Evolutionary conservation across 108 stramenopile genomes (phyloP), one percentile per base, ranked within the genome.

Genomic region (Hondaea fermentalgiana): DNA sequence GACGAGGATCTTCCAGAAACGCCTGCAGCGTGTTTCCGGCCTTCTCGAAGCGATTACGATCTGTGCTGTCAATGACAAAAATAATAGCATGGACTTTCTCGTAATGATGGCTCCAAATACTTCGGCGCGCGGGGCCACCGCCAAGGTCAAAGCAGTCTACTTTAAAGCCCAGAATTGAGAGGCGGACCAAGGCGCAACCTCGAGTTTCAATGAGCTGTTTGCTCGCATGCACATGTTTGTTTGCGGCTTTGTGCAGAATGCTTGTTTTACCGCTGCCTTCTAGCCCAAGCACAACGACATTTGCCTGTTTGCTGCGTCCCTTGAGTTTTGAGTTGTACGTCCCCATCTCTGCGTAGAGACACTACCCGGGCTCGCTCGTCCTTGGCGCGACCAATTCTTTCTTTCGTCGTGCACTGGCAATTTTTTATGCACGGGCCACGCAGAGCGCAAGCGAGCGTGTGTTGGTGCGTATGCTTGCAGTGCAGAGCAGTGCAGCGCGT

Each of bases 41-140:
- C 72, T 72, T 25, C 2, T 88, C 88, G 23, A 88, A 29, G 23
- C 10, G 60, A 35, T 57, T 28, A 5, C 21, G 53, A 25, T 64
- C 88, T 5, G 88, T 19, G 53, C 51, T 49, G 69, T 88, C 88
- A 5, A 88, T 25, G 8, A 88, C 88, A 72, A 88, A 88, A 0
- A 88, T 44, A 25, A 88, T 44, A 28, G 69, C 64, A 6, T 88
- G 69, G 12, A 25, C 88, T 57, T 47, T 57, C 12, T 23, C 72
- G 4, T 69, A 88, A 3, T 72, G 23, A 1, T 88, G 23, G 0
- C 23, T 8, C 88, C 88, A 88, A 17, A 4, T 35, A 6, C 69
- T 23, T 29, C 57, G 49, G 5, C 49, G 53, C 14, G 53, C 5
- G 5, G 57, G 29, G 12, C 6, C 53, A 3, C 87, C 87, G 57